These are phyloP conservation scores for Mimosa pudica DNA, from an alignment of 306 rosid species.

Conservation along the genomic window DNA sequence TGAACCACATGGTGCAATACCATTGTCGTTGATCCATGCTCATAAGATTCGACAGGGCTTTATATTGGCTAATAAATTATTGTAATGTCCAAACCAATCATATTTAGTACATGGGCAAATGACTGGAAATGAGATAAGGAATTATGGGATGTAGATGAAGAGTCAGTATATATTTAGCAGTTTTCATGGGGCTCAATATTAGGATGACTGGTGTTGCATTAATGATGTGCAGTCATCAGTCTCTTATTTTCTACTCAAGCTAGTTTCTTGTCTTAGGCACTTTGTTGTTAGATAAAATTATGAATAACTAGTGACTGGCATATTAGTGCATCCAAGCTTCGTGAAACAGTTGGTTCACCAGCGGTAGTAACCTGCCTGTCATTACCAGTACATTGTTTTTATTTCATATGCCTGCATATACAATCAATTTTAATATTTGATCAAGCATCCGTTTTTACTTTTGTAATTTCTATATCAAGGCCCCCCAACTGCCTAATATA, in stretches of 20 bases:
- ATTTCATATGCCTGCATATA: not conserved
- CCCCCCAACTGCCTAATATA: slow-evolving; percentile 23
- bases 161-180: not conserved
- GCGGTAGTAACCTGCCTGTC: slow-evolving; percentile 22
- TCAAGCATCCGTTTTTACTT: not conserved
- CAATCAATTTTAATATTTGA: not conserved
- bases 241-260: not conserved
- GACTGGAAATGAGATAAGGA: slow-evolving; percentile 20
- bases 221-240: not conserved
- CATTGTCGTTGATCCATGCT: too few species aligned
- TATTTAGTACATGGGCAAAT: slow-evolving; percentile 24
- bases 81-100: slow-evolving; percentile 18
- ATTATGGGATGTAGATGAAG: not conserved
- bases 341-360: not conserved
- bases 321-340: slow-evolving; percentile 6
- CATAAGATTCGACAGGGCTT: too few species aligned
- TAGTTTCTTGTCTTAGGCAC: not conserved
- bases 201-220: not conserved
- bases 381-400: not conserved
- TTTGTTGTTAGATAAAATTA: not conserved
- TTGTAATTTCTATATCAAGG: slow-evolving; percentile 6
- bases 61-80: slow-evolving; percentile 8
- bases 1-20: too few species aligned
- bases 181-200: slow-evolving; percentile 27
- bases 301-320: slow-evolving; percentile 25